phyloP scores from a whole-genome alignment of 1,284 basidiomycete genomes.

The Microbotryum saponariae region DNA sequence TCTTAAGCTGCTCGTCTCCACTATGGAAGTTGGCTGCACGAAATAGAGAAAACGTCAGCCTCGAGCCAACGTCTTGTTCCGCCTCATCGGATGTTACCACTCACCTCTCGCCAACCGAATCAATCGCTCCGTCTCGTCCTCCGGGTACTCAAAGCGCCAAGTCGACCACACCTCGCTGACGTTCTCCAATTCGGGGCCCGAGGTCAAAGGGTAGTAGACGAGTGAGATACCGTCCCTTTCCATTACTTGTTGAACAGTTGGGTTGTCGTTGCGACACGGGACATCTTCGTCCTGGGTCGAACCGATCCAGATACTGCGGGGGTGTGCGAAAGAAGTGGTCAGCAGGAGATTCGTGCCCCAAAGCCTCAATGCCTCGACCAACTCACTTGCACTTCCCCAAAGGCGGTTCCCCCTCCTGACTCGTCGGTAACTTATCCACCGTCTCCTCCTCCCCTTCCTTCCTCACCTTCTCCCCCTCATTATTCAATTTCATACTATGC shows the following conservation, averaged over 20 bases:
- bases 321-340: not conserved
- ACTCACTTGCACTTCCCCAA: conserved; percentile 20
- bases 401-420: conserved; percentile 14
- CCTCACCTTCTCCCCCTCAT: conserved; percentile 27
- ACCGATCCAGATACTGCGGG: conserved; percentile 46
- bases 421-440: conserved; percentile 17
- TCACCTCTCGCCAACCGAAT: conserved; percentile 41
- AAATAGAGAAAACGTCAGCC: not conserved
- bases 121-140: conserved; percentile 42
- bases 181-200: conserved; percentile 40
- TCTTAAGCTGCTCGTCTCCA: conserved; percentile 43
- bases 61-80: not conserved
- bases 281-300: conserved; percentile 30
- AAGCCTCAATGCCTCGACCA: too few species aligned
- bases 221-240: conserved; percentile 44
- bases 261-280: conserved; percentile 41
- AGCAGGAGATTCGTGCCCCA: too few species aligned
- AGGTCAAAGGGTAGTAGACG: conserved; percentile 36
- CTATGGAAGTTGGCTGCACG: conserved; percentile 42
- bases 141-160: conserved; percentile 43
- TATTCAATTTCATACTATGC: conserved; percentile 31
- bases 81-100: not conserved
- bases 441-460: conserved; percentile 4
- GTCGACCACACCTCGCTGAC: conserved; percentile 44
- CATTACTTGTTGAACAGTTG: conserved; percentile 42